phyloP scores from a whole-genome alignment of 2,329 filamentous ascomycete species.

The Colletotrichum australisinense region DNA sequence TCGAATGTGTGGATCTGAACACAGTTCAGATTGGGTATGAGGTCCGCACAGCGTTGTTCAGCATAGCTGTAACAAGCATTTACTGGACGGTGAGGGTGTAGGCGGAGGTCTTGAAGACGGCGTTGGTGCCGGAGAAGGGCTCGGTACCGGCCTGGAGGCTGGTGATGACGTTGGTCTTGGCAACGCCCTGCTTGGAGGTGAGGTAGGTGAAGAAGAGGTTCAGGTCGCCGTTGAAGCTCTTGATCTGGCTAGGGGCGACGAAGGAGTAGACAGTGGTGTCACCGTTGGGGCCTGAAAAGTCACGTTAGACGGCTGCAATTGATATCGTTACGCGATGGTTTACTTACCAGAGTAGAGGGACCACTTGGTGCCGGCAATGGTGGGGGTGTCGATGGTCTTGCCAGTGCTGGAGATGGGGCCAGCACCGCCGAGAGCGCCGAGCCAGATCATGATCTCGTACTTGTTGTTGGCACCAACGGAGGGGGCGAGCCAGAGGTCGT shows the following conservation, averaged over 20 bases:
- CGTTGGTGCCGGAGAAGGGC: constrained; percentile 62
- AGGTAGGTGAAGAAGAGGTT: constrained; percentile 67
- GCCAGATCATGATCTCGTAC: constrained; percentile 51
- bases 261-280: constrained; percentile 69
- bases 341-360: constrained; percentile 56
- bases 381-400: constrained; percentile 63
- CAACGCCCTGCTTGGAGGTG: constrained; percentile 55
- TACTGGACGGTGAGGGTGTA: constrained; percentile 26
- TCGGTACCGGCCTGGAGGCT: constrained; percentile 67
- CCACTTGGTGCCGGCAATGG: constrained; percentile 63
- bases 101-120: constrained; percentile 37
- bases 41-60: background rate
- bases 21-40: background rate
- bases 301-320: background rate
- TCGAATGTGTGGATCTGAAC: background rate
- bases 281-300: constrained; percentile 61
- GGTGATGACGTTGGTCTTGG: constrained; percentile 62
- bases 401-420: constrained; percentile 55
- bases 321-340: background rate
- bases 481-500: constrained; percentile 66
- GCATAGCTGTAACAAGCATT: background rate
- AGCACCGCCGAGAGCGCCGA: constrained; percentile 38
- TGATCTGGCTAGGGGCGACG: constrained; percentile 50
- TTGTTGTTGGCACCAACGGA: constrained; percentile 57
- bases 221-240: constrained; percentile 65